Evolutionary conservation across 1,139 yeast genomes (phyloP), one percentile per base, ranked within the genome.

Genomic region (Taphrina communis): DNA sequence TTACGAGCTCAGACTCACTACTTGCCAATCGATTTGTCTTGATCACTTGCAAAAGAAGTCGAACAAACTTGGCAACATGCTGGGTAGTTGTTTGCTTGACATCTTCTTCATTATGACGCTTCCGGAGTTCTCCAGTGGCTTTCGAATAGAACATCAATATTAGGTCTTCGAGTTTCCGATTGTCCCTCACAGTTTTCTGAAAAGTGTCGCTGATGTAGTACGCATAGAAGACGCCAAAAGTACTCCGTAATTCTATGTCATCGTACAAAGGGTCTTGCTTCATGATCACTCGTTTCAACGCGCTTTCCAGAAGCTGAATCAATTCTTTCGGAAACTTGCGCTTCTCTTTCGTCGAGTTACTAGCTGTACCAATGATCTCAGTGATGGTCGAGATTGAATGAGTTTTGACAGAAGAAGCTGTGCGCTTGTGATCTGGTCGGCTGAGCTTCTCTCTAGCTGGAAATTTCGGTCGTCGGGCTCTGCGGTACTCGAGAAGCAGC

Each of bases 141-240:
- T 85, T 82, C 35, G 87, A 82, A 25, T 88, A 84, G 76, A 89
- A 90, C 75, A 84, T 82, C 80, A 88, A 84, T 8, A 89, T 83
- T 66, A 89, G 78, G 70, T 86, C 88, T 72, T 88, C 93, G 0
- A 87, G 85, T 48, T 84, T 82, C 52, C 81, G 80, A 69, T 82
- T 80, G 31, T 82, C 76, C 55, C 77, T 76, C 65, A 77, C 71
- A 72, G 71, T 78, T 36, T 83, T 85, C 21, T 76, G 73, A 71
- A 82, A 80, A 31, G 60, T 51, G 6, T 58, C 62, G 65, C 80
- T 80, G 1, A 89, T 59, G 12, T 66, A 60, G 17, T 60, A 56
- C 2, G 48, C 65, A 50, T 69, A 69, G 41, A 69, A 69, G 38
- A 56, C 70, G 9, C 68, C 71, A 41, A 69, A 65, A 6, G 66